Conservation (phyloP, 2,329 filamentous ascomycete genomes). For the Penicillium rolfsii region DNA sequence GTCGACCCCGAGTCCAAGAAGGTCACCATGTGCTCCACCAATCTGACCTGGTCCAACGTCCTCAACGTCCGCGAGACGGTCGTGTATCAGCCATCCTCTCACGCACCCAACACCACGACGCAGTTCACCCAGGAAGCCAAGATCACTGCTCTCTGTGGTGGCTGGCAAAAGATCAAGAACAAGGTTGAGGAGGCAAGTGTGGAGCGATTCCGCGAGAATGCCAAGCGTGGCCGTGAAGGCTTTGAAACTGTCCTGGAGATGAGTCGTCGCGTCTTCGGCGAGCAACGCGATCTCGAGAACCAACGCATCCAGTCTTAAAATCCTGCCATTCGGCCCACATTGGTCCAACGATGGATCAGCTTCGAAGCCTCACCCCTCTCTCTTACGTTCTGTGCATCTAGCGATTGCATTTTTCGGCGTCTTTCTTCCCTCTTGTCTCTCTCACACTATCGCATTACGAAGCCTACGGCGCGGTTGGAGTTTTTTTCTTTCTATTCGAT, state of each 20-base stretch:
- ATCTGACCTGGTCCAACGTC: conserved; percentile 89
- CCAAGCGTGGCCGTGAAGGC: conserved; percentile 84
- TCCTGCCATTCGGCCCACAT: neutral
- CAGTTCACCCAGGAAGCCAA: conserved; percentile 86
- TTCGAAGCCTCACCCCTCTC: conserved; percentile 12
- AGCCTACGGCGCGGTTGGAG: conserved; percentile 33
- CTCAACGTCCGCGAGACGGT: conserved; percentile 93
- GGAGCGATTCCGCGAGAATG: conserved; percentile 88
- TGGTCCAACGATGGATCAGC: conserved; percentile 9
- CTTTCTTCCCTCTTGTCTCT: conserved; percentile 1
- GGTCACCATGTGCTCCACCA: conserved; percentile 95
- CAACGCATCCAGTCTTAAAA: conserved; percentile 45
- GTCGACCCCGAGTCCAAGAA: conserved; percentile 82
- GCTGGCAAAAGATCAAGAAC: conserved; percentile 97
- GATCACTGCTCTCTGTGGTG: conserved; percentile 91
- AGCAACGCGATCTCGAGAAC: conserved; percentile 72
- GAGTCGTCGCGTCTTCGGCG: conserved; percentile 86
- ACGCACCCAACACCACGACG: conserved; percentile 62
- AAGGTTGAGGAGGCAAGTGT: conserved; percentile 92
- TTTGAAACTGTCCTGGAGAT: conserved; percentile 95
- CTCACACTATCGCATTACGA: conserved; percentile 21
- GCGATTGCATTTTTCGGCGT: conserved; percentile 42
- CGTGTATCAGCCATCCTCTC: conserved; percentile 69
- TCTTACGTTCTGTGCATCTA: conserved; percentile 26
- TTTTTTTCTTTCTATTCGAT: conserved; percentile 22